Base-by-base conservation (phyloP, 495 filamentous ascomycete species). In the Aspergillus funiculosus region DNA sequence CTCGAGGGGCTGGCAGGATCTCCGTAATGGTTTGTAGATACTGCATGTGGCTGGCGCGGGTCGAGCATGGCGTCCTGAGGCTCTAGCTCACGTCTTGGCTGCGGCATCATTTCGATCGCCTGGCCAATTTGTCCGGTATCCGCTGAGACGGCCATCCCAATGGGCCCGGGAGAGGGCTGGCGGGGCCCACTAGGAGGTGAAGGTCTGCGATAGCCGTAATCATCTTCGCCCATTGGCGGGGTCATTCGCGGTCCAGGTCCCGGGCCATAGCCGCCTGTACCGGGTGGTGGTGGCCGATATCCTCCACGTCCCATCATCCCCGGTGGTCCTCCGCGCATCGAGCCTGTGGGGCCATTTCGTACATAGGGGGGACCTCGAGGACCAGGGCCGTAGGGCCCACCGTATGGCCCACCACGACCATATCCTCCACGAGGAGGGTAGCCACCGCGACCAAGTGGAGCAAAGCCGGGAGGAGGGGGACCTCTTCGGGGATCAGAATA, bases 71-170 rank as follows among this genome's bases (percentile, higher is more conserved):
- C 79, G 39, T 79, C 76, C 35, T 79, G 61, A 79, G 82, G 2
- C 69, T 53, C 58, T 58, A 69, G 54, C 55, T 61, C 47, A 63
- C 67, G 18, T 14, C 66, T 55, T 15, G 60, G 13, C 39, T 51
- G 73, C 54, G 51, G 85, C 71, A 68, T 82, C 87, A 94, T 91
- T 59, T 91, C 89, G 37, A 89, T 76, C 0, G 87, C 86, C 54
- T 87, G 84, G n/a, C 83, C 84, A 15, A 83, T 71, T 11, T 66
- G 59, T 10, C 61, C 59, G 31, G 69, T 58, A 19, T 80, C 73
- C 3, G 59, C 45, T 11, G 64, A 63, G 9, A 77, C 49, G 6
- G 82, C 80, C 52, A 85, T 63, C 21, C 65, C 67, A 39, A 68
- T 67, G 5, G 83, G 83, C 5, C 81, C 81, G 4, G 82, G 81